These are phyloP conservation scores for Hypocreales sp. DNA, from an alignment of 2,329 filamentous ascomycete species.

Conservation along the genomic window DNA sequence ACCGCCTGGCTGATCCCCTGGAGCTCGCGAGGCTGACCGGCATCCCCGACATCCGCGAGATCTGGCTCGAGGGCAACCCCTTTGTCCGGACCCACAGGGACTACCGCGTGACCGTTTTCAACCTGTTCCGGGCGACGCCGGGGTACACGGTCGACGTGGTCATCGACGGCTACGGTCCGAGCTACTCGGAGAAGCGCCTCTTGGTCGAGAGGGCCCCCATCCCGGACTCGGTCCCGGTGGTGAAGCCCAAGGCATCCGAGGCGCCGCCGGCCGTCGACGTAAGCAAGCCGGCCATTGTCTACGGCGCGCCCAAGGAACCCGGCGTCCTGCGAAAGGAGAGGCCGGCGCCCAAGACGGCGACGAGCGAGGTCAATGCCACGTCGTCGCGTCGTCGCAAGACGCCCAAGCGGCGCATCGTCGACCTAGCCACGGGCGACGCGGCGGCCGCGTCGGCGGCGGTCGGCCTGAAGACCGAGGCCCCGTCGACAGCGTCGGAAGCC, in stretches of 20 bases:
- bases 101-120: constrained; percentile 87
- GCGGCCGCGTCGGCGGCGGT: constrained; percentile 13
- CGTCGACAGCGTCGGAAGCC: constrained; percentile 6
- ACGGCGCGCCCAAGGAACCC: constrained; percentile 32
- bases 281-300: constrained; percentile 49
- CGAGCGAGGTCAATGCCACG: constrained; percentile 41
- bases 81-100: constrained; percentile 77
- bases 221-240: constrained; percentile 59
- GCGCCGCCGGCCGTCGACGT: constrained; percentile 47
- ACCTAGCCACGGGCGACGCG: constrained; percentile 39
- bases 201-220: constrained; percentile 71
- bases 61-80: constrained; percentile 86
- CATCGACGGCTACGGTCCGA: constrained; percentile 72
- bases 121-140: constrained; percentile 78
- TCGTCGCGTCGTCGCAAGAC: constrained; percentile 45
- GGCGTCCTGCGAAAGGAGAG: constrained; percentile 44
- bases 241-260: constrained; percentile 53
- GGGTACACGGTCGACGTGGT: constrained; percentile 83
- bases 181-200: constrained; percentile 72
- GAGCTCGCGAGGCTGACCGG: constrained; percentile 81
- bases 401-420: constrained; percentile 48
- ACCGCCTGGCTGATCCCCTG: constrained; percentile 75
- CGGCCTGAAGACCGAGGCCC: constrained; percentile 10
- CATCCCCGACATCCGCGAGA: constrained; percentile 80
- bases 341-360: constrained; percentile 32